Evolutionary conservation across 1,284 basidiomycete species (phyloP).

Genomic region (Neotropicomus parvogracilis): DNA sequence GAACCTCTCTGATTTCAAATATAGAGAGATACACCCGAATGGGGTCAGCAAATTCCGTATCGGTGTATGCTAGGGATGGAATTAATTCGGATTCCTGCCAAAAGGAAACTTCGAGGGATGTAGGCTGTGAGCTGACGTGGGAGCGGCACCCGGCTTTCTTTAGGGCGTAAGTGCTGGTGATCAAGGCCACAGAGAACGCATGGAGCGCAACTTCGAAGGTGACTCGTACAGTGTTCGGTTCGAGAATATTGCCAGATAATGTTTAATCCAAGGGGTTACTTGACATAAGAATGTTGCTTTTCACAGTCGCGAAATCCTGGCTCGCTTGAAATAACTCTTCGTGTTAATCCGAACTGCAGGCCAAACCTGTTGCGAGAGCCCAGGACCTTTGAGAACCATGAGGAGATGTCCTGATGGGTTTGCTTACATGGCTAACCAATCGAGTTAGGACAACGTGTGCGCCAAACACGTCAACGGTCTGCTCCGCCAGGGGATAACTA

Average conservation of each 20-base stretch:
- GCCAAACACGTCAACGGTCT: neutral
- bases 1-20: constrained; percentile 11
- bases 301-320: neutral
- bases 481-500: neutral
- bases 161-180: constrained; percentile 4
- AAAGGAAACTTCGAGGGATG: constrained; percentile 2
- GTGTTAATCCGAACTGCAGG: too few relatives aligned
- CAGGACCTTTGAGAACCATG: constrained; percentile 1
- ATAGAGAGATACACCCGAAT: neutral
- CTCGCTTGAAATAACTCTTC: neutral
- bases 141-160: neutral
- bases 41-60: constrained; percentile 1
- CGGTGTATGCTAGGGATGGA: too few relatives aligned
- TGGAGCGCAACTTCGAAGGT: constrained; percentile 3
- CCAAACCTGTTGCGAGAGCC: neutral
- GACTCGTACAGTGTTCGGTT: neutral
- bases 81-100: too few relatives aligned
- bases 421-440: constrained; percentile 1
- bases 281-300: too few relatives aligned
- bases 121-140: constrained; percentile 1
- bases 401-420: constrained; percentile 4
- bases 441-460: constrained; percentile 7
- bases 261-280: too few relatives aligned
- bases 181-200: constrained; percentile 3
- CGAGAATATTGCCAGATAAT: neutral